These are phyloP conservation scores for Zymoseptoria pseudotritici DNA, from an alignment of 2,329 filamentous ascomycete genomes.

Conservation along the genomic window DNA sequence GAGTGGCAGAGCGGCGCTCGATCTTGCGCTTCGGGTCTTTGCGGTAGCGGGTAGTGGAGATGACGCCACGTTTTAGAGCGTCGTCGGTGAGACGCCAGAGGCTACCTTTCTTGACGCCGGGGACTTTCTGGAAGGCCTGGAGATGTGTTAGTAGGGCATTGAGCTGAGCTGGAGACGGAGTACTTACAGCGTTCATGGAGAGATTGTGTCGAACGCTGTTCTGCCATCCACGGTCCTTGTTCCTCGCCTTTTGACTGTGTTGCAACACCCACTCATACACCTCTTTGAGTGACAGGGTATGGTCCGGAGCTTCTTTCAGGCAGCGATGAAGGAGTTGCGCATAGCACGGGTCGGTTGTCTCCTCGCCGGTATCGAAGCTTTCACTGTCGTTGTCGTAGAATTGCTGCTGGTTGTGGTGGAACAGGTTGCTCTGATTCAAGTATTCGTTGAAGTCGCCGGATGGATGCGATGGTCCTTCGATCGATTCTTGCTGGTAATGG, in stretches of 20 bases:
- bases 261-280: conserved; percentile 86
- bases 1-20: conserved; percentile 18
- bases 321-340: conserved; percentile 73
- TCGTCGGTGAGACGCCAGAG: conserved; percentile 71
- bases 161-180: not conserved
- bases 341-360: conserved; percentile 43
- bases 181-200: conserved; percentile 83
- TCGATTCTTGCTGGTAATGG: not conserved
- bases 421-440: not conserved
- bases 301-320: conserved; percentile 57
- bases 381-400: not conserved
- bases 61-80: conserved; percentile 63
- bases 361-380: not conserved
- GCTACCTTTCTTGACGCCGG: conserved; percentile 57
- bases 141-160: conserved; percentile 6
- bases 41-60: conserved; percentile 66
- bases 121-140: conserved; percentile 51
- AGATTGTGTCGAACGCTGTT: conserved; percentile 94
- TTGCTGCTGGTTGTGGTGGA: not conserved
- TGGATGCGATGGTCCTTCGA: not conserved
- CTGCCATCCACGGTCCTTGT: conserved; percentile 65
- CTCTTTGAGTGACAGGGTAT: conserved; percentile 72
- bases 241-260: conserved; percentile 68
- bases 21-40: conserved; percentile 40
- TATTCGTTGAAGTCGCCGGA: not conserved